A percentile compares a stretch with the other conserved stretches of the same genome.
phyloP scores from a whole-genome alignment of 2,329 filamentous ascomycete species.

The Metarhizium anisopliae region DNA sequence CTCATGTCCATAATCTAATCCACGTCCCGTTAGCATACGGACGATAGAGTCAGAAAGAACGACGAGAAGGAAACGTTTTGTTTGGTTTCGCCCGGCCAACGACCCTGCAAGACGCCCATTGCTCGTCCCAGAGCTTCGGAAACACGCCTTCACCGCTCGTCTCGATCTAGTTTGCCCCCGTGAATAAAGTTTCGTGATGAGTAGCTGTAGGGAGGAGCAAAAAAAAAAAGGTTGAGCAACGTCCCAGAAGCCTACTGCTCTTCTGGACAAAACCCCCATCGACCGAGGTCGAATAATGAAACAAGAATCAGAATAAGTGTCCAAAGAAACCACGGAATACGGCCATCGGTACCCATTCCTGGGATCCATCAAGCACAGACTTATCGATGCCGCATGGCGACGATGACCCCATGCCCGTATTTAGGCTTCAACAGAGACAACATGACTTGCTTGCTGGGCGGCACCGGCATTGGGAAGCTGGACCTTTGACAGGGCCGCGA shows the following conservation, averaged over 20 bases:
- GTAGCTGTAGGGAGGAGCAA: not conserved
- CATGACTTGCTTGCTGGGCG: conserved; percentile 13
- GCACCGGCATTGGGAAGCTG: conserved; percentile 17
- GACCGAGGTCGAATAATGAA: not conserved
- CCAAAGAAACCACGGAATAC: not conserved
- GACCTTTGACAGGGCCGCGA: conserved; percentile 15
- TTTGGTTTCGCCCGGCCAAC: not conserved
- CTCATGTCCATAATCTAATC: not conserved
- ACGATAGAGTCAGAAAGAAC: not conserved
- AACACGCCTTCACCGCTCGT: not conserved
- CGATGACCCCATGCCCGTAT: too few species aligned
- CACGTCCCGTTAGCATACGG: not conserved
- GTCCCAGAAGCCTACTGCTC: conserved; percentile 18
- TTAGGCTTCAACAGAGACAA: conserved; percentile 16
- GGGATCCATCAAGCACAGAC: too few species aligned
- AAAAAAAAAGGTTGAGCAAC: not conserved
- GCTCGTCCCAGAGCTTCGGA: conserved; percentile 12
- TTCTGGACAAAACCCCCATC: conserved; percentile 6
- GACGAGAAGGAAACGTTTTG: not conserved
- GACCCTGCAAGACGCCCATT: conserved; percentile 16
- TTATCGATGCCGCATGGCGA: too few species aligned
- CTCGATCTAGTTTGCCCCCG: not conserved
- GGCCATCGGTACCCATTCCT: not conserved
- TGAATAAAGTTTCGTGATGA: not conserved
- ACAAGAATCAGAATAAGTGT: not conserved